Evolutionary conservation across 768 basidiomycete species (phyloP).

Genomic region (Hericium rajendrae): DNA sequence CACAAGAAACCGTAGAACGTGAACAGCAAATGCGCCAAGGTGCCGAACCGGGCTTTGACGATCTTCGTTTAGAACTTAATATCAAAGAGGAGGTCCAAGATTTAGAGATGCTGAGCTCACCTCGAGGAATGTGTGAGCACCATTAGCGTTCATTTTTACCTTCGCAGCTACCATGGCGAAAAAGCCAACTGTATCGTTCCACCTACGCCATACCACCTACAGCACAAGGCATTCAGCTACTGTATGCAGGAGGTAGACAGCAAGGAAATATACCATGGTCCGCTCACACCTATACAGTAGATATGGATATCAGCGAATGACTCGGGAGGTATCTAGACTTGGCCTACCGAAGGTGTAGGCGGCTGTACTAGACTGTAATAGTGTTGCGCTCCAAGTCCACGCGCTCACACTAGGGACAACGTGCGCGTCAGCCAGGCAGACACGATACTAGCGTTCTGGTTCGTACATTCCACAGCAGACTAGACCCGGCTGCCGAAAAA

Average conservation of each 20-base stretch:
- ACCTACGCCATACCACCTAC: slow-evolving; percentile 41
- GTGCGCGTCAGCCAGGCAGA: background rate
- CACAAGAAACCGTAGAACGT: slow-evolving; percentile 44
- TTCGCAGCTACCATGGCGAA: slow-evolving; percentile 46
- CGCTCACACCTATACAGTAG: slow-evolving; percentile 32
- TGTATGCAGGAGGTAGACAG: background rate
- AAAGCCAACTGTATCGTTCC: slow-evolving; percentile 45
- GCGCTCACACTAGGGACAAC: slow-evolving; percentile 33
- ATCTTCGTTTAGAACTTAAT: no score
- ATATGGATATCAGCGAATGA: background rate
- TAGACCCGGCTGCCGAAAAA: background rate
- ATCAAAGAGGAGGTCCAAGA: no score
- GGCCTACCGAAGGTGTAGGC: slow-evolving; percentile 36
- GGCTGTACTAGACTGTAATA: slow-evolving; percentile 43
- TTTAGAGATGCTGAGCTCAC: slow-evolving; percentile 18
- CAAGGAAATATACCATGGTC: slow-evolving; percentile 29
- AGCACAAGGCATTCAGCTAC: background rate
- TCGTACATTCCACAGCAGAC: background rate
- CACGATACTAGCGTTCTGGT: background rate
- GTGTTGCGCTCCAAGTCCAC: slow-evolving; percentile 49
- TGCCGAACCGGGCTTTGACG: slow-evolving; percentile 39
- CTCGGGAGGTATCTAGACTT: no score
- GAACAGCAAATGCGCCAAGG: slow-evolving; percentile 37
- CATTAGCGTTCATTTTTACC: slow-evolving; percentile 51
- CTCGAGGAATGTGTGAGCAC: slow-evolving; percentile 49